Percentiles rank a stretch among this genome's conserved stretches.
phyloP scores from a whole-genome alignment of 116 monocot genomes.

The Posidonia oceanica region DNA sequence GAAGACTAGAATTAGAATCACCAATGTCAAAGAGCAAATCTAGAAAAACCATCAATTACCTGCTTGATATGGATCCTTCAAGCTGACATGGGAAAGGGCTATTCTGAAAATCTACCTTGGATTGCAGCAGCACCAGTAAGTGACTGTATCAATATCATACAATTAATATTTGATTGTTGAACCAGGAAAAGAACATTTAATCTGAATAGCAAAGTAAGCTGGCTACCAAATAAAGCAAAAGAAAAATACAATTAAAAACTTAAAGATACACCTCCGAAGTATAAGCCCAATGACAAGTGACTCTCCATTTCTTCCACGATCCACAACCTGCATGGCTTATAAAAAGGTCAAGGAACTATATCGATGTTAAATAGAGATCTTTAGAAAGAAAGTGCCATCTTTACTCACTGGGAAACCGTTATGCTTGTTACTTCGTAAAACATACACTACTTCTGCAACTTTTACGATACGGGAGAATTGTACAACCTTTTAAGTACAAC shows the following conservation, averaged over 20 bases:
- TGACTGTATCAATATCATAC: conserved; percentile 47
- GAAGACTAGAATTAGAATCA: background rate
- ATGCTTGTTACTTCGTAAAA: conserved; percentile 72
- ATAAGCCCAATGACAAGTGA: conserved; percentile 77
- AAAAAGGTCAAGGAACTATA: background rate
- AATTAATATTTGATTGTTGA: background rate
- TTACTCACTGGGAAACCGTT: conserved; percentile 94
- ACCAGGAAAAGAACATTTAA: background rate
- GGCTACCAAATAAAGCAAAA: background rate
- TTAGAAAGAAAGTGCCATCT: background rate
- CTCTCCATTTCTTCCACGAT: conserved; percentile 64
- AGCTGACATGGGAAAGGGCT: conserved; percentile 77
- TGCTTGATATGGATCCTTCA: conserved; percentile 43
- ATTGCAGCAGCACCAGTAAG: conserved; percentile 85
- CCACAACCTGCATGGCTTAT: conserved; percentile 49
- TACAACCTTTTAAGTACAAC: conserved; percentile 39
- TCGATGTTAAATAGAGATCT: background rate
- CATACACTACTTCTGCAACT: conserved; percentile 66
- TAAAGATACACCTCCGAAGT: conserved; percentile 60
- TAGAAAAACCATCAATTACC: conserved; percentile 24
- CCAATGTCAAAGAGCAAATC: background rate
- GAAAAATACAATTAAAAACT: background rate
- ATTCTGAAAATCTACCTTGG: conserved; percentile 91
- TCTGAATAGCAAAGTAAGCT: background rate
- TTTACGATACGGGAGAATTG: conserved; percentile 72